A percentile compares a stretch with the other conserved stretches of the same genome.
phyloP scores from a whole-genome alignment of 345 rosid genomes.

The Linum trigynum region DNA sequence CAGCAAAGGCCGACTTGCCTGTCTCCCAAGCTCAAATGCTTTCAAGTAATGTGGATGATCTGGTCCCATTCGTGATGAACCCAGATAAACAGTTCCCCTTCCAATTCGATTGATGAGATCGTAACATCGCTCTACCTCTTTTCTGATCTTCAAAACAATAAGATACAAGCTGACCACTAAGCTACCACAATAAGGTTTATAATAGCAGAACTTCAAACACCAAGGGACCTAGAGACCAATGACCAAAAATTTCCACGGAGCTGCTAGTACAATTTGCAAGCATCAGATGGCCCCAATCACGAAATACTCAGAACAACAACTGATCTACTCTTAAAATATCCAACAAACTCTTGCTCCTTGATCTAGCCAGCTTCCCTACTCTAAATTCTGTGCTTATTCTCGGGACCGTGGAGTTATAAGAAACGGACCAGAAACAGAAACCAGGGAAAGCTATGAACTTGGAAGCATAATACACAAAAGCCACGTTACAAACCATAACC shows the following conservation, averaged over 20 bases:
- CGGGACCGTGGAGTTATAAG: not conserved
- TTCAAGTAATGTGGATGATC: slow-evolving; percentile 54
- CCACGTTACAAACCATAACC: not conserved
- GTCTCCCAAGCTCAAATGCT: slow-evolving; percentile 55
- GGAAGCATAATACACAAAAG: too few relatives aligned
- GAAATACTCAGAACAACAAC: not conserved
- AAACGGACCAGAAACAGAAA: not conserved
- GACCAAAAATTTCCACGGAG: not conserved
- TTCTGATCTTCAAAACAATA: slow-evolving; percentile 52
- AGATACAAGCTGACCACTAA: slow-evolving; percentile 14
- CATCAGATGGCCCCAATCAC: not conserved
- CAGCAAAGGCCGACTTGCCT: slow-evolving; percentile 34
- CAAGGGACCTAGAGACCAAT: not conserved
- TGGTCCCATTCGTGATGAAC: slow-evolving; percentile 75
- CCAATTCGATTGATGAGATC: slow-evolving; percentile 64
- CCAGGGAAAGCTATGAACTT: not conserved
- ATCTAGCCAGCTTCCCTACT: too few relatives aligned
- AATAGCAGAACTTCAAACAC: not conserved
- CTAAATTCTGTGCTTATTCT: too few relatives aligned
- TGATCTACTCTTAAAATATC: not conserved
- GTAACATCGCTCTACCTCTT: slow-evolving; percentile 64
- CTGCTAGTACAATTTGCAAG: not conserved
- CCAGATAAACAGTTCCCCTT: slow-evolving; percentile 77
- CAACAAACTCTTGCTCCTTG: too few relatives aligned
- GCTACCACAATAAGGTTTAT: slow-evolving; percentile 5